These are phyloP conservation scores for Thelonectria discophora DNA, from an alignment of 2,329 filamentous ascomycete genomes.

Conservation along the genomic window DNA sequence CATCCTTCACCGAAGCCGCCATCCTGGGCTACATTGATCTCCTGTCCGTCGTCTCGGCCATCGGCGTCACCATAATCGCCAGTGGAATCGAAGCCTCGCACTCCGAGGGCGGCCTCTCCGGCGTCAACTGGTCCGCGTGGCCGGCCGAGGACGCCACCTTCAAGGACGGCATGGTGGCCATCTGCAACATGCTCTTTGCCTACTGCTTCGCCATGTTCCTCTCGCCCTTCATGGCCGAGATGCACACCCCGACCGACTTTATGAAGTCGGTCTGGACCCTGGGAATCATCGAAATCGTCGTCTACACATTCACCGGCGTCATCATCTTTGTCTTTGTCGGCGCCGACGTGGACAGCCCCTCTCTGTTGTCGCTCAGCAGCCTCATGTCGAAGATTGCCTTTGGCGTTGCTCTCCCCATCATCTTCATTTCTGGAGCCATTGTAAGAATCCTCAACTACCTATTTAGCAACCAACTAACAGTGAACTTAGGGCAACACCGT, in stretches of 20 bases:
- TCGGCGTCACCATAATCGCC: conserved; percentile 69
- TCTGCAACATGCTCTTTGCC: conserved; percentile 72
- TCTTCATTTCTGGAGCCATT: conserved; percentile 73
- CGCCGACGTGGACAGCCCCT: conserved; percentile 65
- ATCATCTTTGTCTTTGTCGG: conserved; percentile 74
- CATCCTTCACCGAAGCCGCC: conserved; percentile 52
- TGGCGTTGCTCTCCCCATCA: conserved; percentile 71
- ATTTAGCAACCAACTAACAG: background rate
- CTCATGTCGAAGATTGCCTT: conserved; percentile 69
- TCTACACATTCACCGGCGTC: conserved; percentile 70
- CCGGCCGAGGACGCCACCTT: conserved; percentile 53
- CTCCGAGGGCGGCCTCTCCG: conserved; percentile 5
- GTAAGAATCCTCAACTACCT: background rate
- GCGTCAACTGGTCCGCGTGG: conserved; percentile 47
- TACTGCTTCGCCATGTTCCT: conserved; percentile 61
- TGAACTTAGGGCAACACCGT: conserved; percentile 51
- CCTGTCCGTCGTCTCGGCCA: conserved; percentile 54
- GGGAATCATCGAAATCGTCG: conserved; percentile 63
- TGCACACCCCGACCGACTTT: conserved; percentile 52
- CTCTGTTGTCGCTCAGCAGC: conserved; percentile 66
- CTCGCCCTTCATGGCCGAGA: conserved; percentile 55
- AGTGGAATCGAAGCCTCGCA: conserved; percentile 55
- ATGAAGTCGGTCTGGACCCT: conserved; percentile 63
- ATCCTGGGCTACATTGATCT: conserved; percentile 35
- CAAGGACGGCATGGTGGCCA: conserved; percentile 61